phyloP scores from a whole-genome alignment of 106 monocot species.

The Apostasia ramifera region DNA sequence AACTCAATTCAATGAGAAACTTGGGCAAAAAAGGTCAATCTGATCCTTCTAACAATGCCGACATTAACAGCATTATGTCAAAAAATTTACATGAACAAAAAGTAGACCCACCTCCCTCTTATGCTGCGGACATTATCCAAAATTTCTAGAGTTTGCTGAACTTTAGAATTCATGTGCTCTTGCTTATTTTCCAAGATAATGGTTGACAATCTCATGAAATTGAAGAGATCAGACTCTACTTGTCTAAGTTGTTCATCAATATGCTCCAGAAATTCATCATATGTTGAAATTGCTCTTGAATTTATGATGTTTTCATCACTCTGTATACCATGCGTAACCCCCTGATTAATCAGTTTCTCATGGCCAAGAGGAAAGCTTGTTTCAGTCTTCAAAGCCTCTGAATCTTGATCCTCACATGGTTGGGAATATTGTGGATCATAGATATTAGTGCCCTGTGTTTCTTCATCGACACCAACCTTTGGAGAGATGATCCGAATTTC shows the following conservation, averaged over 20 bases:
- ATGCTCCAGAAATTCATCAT: conserved; percentile 31
- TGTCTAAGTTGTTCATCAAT: conserved; percentile 34
- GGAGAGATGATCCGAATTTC: conserved; percentile 31
- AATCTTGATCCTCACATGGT: conserved; percentile 1
- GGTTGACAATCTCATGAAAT: conserved; percentile 25
- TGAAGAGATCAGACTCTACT: conserved; percentile 31
- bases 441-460: conserved; percentile 4
- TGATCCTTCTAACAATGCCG: too few species aligned
- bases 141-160: conserved; percentile 38
- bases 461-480: conserved; percentile 12
- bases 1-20: too few species aligned
- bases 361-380: background rate
- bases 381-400: background rate
- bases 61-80: too few species aligned
- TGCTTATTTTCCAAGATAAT: conserved; percentile 16
- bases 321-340: background rate
- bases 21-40: too few species aligned
- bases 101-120: conserved; percentile 37
- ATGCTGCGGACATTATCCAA: conserved; percentile 32
- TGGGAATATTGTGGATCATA: background rate
- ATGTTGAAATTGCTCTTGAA: conserved; percentile 21
- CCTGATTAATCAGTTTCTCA: background rate
- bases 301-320: background rate
- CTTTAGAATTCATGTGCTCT: conserved; percentile 12
- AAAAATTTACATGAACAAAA: too few species aligned